A percentile compares a stretch with the other conserved stretches of the same genome.
phyloP scores from a whole-genome alignment of 371 early-diverging fungal species.

The Dinochytrium kinnereticum region DNA sequence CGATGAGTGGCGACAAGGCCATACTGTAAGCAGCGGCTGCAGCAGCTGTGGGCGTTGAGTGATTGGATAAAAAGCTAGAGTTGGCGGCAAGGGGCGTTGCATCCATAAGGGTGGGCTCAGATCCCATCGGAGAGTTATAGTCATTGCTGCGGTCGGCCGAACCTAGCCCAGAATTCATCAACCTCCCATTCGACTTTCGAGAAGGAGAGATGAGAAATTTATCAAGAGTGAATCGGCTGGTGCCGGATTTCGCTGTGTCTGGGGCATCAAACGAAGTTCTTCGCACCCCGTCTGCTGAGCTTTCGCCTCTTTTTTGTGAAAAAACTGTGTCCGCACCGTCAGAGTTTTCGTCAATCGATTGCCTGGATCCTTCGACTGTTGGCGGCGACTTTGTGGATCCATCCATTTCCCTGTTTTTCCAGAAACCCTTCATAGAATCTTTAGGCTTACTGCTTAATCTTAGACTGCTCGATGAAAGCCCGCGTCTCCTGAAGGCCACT shows the following conservation, averaged over 20 bases:
- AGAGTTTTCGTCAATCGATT: neutral
- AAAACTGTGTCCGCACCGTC: neutral
- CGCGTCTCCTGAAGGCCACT: neutral
- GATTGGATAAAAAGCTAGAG: neutral
- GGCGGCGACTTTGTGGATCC: neutral
- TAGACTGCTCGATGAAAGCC: neutral
- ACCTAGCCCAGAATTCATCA: neutral
- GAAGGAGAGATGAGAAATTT: neutral
- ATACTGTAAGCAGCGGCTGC: neutral
- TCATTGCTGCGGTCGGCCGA: neutral
- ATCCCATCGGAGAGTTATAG: neutral
- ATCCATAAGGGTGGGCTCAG: constrained; percentile 6
- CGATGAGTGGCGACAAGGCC: neutral
- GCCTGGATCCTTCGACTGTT: neutral
- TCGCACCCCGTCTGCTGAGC: neutral
- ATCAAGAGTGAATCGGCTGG: neutral
- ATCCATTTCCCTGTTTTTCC: neutral
- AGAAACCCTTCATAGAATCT: neutral
- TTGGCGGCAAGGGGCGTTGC: neutral
- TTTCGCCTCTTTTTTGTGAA: neutral
- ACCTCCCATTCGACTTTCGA: neutral
- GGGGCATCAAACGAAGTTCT: neutral
- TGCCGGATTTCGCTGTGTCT: neutral
- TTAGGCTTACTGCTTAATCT: neutral
- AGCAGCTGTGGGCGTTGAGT: neutral